phyloP scores from a whole-genome alignment of 2,329 filamentous ascomycete species.

The Penicillium crustosum region DNA sequence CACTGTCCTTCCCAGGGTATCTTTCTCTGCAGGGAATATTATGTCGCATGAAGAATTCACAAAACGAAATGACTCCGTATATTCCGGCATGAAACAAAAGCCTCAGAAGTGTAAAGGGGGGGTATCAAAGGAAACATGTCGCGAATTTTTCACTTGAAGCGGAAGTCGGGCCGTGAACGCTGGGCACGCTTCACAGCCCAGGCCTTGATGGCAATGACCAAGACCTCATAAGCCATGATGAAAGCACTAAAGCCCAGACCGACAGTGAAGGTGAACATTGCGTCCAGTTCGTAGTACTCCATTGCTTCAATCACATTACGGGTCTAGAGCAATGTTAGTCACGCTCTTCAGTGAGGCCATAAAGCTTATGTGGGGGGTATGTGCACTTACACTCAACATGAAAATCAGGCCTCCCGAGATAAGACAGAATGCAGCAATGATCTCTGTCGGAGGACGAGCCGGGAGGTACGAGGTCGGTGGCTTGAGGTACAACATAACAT shows the following conservation, averaged over 20 bases:
- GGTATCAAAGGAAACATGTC: slow-evolving; percentile 19
- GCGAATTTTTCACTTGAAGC: slow-evolving; percentile 27
- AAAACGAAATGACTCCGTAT: slow-evolving; percentile 1
- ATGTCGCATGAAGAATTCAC: slow-evolving; percentile 2
- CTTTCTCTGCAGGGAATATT: neutral
- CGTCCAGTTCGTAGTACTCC: slow-evolving; percentile 73
- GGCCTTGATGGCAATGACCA: slow-evolving; percentile 79
- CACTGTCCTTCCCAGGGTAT: neutral
- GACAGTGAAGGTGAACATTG: slow-evolving; percentile 91
- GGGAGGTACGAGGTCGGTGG: slow-evolving; percentile 79
- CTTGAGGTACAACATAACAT: slow-evolving; percentile 73
- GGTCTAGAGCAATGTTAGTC: slow-evolving; percentile 52
- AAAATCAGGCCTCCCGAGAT: slow-evolving; percentile 87
- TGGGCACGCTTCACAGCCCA: slow-evolving; percentile 64
- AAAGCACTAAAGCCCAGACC: slow-evolving; percentile 80
- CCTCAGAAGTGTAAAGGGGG: slow-evolving; percentile 17
- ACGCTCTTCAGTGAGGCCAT: slow-evolving; percentile 8
- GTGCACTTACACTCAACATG: slow-evolving; percentile 76
- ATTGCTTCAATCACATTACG: slow-evolving; percentile 75
- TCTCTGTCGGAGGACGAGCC: slow-evolving; percentile 82
- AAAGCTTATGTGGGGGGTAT: neutral
- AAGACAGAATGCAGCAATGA: slow-evolving; percentile 83
- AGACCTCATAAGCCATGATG: slow-evolving; percentile 79
- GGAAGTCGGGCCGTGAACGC: slow-evolving; percentile 32
- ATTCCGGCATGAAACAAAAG: slow-evolving; percentile 1